Percentiles rank a stretch among this genome's conserved stretches.
Evolutionary conservation across 2,329 filamentous ascomycete genomes (phyloP).

Genomic region (Fusarium circinatum): DNA sequence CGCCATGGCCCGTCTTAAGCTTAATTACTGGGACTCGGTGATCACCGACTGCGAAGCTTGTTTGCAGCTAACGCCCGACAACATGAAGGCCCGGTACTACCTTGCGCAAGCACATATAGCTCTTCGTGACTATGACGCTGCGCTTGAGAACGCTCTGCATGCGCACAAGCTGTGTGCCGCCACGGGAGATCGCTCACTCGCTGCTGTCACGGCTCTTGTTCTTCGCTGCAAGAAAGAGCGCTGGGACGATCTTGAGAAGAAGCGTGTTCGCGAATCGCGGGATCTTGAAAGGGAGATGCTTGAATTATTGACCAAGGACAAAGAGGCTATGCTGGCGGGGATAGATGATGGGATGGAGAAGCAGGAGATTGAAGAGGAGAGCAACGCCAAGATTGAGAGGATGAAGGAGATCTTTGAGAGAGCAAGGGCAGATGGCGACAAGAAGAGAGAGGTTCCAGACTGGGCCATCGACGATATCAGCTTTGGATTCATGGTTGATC

Average conservation of each 20-base stretch:
- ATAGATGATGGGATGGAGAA: constrained; percentile 60
- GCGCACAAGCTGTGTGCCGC: constrained; percentile 78
- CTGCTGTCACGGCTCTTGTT: constrained; percentile 77
- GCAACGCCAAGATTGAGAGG: constrained; percentile 55
- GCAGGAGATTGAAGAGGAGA: constrained; percentile 60
- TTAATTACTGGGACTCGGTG: constrained; percentile 77
- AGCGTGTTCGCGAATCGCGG: constrained; percentile 64
- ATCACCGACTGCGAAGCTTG: constrained; percentile 81
- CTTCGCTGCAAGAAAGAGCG: constrained; percentile 84
- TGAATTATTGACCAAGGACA: constrained; percentile 59
- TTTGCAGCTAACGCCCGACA: constrained; percentile 70
- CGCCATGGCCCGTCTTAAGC: constrained; percentile 81
- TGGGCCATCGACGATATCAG: constrained; percentile 82
- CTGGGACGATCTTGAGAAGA: constrained; percentile 80
- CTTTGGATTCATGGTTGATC: constrained; percentile 79
- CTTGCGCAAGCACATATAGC: constrained; percentile 85
- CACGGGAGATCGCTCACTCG: constrained; percentile 72
- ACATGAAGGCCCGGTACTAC: constrained; percentile 86
- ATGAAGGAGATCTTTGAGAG: constrained; percentile 63
- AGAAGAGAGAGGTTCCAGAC: constrained; percentile 73
- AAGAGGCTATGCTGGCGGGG: constrained; percentile 54
- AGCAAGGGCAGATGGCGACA: constrained; percentile 56
- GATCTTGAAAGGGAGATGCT: constrained; percentile 71
- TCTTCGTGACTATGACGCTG: constrained; percentile 72
- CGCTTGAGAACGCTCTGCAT: constrained; percentile 73